These are phyloP conservation scores for Parachlorella kessleri DNA, from an alignment of 139 green algal genomes.

Conservation along the genomic window DNA sequence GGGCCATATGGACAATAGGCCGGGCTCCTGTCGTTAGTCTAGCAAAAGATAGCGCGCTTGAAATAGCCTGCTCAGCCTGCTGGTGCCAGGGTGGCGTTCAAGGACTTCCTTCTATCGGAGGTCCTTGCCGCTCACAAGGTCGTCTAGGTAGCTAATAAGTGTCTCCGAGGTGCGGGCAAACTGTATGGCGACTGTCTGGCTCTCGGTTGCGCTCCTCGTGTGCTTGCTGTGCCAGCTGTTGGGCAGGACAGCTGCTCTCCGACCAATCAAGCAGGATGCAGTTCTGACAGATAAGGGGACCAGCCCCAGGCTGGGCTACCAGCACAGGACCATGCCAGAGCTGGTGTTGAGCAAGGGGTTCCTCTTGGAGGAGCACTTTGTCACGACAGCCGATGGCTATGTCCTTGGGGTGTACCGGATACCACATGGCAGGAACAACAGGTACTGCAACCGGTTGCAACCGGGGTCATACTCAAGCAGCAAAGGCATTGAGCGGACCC, in stretches of 20 bases:
- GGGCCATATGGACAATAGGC: no score
- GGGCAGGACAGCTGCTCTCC: not conserved
- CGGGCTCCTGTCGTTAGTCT: no score
- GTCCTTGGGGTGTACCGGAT: slow-evolving; percentile 86
- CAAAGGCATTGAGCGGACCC: no score
- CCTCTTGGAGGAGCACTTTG: slow-evolving; percentile 66
- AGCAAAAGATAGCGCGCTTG: no score
- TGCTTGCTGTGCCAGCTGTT: not conserved
- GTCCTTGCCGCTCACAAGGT: no score
- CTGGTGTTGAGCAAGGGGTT: slow-evolving; percentile 45
- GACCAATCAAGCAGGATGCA: not conserved
- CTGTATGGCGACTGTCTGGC: no score
- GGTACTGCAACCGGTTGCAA: not conserved
- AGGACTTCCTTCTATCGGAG: no score
- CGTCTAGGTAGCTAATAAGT: no score
- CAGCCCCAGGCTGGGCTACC: not conserved
- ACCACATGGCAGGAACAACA: slow-evolving; percentile 36
- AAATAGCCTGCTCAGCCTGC: no score
- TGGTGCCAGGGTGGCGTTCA: no score
- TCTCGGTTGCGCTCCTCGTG: not conserved
- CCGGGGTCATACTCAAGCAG: no score
- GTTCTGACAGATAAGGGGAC: not conserved
- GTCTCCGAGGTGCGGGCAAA: no score
- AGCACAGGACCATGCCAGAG: slow-evolving; percentile 11
- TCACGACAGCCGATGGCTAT: slow-evolving; percentile 85